Evolutionary conservation across 116 monocot species (phyloP).

Genomic region (Posidonia oceanica): DNA sequence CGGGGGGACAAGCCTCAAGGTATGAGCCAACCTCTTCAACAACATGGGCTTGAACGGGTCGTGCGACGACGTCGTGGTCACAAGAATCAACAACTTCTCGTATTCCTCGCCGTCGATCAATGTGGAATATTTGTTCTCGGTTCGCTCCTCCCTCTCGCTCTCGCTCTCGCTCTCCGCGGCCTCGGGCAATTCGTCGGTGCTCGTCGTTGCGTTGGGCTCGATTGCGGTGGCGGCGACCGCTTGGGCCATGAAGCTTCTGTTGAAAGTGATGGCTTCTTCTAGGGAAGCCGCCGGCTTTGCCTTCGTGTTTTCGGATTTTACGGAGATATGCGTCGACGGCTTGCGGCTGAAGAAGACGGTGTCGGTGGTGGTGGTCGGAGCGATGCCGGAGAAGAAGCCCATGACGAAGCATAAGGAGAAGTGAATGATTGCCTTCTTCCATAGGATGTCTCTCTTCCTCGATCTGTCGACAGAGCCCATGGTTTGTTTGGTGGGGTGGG

Average conservation of each 20-base stretch:
- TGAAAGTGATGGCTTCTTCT: neutral
- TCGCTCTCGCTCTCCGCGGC: neutral
- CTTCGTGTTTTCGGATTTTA: neutral
- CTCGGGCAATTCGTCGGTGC: neutral
- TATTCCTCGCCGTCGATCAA: neutral
- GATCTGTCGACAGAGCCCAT: constrained; percentile 46
- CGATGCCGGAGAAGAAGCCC: constrained; percentile 91
- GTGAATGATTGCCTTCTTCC: constrained; percentile 85
- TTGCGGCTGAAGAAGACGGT: constrained; percentile 21
- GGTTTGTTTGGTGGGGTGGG: neutral
- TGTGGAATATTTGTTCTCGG: neutral
- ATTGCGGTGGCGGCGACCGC: neutral
- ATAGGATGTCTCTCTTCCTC: constrained; percentile 50
- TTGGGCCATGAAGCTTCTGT: neutral
- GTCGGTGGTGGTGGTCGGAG: constrained; percentile 46
- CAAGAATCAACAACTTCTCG: constrained; percentile 24
- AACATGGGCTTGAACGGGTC: constrained; percentile 21
- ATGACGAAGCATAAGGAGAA: constrained; percentile 84
- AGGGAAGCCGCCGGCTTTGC: neutral
- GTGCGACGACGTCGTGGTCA: constrained; percentile 35
- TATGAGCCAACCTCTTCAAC: constrained; percentile 40
- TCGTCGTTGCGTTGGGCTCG: neutral
- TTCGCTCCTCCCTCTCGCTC: neutral
- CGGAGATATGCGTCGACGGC: neutral
- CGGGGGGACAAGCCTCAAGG: constrained; percentile 45